Evolutionary conservation across 257 asterid species (phyloP).

Genomic region (Striga asiatica): DNA sequence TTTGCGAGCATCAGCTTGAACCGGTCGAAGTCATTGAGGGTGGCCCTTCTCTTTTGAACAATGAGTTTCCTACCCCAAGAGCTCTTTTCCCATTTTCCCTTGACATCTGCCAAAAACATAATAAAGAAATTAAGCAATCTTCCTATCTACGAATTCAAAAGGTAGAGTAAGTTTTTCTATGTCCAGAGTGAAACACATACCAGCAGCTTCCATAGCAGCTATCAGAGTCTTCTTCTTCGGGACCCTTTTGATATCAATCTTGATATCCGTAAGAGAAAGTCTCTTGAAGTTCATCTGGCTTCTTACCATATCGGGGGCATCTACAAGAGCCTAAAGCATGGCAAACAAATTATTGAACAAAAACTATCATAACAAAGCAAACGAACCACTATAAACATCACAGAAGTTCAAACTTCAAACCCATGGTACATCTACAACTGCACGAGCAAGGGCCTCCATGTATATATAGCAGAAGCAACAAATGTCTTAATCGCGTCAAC

Average conservation of each 20-base stretch:
- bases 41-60: constrained; percentile 84
- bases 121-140: neutral
- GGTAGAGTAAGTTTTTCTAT: neutral
- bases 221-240: constrained; percentile 85
- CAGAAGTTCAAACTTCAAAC: too few relatives aligned
- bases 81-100: constrained; percentile 80
- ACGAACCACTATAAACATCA: neutral
- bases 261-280: constrained; percentile 76
- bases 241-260: constrained; percentile 69
- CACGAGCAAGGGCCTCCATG: too few relatives aligned
- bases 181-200: constrained; percentile 27
- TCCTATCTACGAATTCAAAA: neutral
- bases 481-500: too few relatives aligned
- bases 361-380: neutral
- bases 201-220: constrained; percentile 94
- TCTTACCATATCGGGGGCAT: constrained; percentile 87
- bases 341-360: neutral
- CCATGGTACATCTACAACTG: too few relatives aligned
- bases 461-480: too few relatives aligned
- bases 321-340: constrained; percentile 67
- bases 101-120: constrained; percentile 47
- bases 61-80: constrained; percentile 95
- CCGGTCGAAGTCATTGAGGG: constrained; percentile 71
- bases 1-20: constrained; percentile 87
- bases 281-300: constrained; percentile 92